Conservation (phyloP, 2,329 filamentous ascomycete genomes). For the Fusarium palustre region DNA sequence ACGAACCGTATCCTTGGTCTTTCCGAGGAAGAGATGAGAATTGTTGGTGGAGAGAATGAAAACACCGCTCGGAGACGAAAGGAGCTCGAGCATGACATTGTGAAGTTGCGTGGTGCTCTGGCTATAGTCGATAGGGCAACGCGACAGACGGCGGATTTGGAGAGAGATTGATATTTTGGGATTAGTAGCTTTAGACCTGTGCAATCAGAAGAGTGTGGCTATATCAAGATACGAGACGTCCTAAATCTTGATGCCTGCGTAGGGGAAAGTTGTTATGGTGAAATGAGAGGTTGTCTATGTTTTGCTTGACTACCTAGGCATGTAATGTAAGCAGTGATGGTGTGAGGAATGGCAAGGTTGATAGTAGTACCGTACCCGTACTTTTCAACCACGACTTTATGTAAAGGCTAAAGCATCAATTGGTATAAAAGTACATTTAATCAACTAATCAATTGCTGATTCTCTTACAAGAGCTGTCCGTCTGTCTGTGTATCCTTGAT, state of each 20-base stretch:
- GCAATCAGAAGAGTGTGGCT: no score
- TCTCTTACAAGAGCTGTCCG: not conserved
- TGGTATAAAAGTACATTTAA: no score
- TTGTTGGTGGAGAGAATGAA: conserved; percentile 34
- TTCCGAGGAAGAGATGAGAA: conserved; percentile 21
- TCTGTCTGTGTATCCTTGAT: not conserved
- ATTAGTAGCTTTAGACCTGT: not conserved
- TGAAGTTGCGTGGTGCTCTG: conserved; percentile 30
- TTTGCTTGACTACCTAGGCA: no score
- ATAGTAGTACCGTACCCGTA: no score
- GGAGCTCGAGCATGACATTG: conserved; percentile 35
- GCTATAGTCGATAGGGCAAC: conserved; percentile 37
- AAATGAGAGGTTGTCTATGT: not conserved
- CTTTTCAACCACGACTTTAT: no score
- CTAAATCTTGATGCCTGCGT: not conserved
- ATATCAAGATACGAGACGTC: no score
- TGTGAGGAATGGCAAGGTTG: no score
- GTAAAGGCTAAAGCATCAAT: no score
- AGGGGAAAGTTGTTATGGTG: not conserved
- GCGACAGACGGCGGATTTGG: conserved; percentile 12
- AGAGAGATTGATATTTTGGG: not conserved
- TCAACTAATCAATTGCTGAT: no score
- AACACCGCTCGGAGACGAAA: conserved; percentile 25
- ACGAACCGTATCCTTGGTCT: conserved; percentile 22
- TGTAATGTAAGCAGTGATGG: no score